A percentile compares a stretch with the other conserved stretches of the same genome.
phyloP scores from a whole-genome alignment of 2,329 filamentous ascomycete genomes.

The Verticillium tricorpus region DNA sequence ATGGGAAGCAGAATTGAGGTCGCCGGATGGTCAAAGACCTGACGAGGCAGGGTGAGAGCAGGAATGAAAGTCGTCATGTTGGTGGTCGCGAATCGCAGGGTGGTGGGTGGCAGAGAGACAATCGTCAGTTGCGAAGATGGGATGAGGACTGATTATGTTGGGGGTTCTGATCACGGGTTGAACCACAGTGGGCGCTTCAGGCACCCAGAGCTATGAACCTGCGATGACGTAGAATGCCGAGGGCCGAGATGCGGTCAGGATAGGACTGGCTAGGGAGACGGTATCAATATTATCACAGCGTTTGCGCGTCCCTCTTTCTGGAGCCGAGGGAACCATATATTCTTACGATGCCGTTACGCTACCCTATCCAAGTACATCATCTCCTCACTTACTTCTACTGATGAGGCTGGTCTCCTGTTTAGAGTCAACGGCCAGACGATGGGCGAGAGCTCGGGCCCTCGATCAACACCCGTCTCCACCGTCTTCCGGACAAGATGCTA shows the following conservation, averaged over 20 bases:
- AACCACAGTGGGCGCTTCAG: neutral
- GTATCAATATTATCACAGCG: neutral
- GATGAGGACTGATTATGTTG: neutral
- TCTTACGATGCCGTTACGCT: no score
- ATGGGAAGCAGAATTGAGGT: conserved; percentile 73
- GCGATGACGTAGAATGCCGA: neutral
- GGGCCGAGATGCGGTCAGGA: neutral
- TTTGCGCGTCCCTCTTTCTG: no score
- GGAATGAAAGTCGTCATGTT: conserved; percentile 77
- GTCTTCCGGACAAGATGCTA: neutral
- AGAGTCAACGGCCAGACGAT: no score
- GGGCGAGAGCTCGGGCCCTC: no score
- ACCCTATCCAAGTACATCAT: no score
- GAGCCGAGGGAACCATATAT: no score
- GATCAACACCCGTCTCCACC: no score
- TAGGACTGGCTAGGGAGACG: neutral
- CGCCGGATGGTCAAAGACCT: conserved; percentile 68
- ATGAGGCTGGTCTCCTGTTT: no score
- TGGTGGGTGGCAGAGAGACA: neutral
- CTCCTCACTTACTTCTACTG: no score
- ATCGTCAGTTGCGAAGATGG: neutral
- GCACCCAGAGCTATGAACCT: neutral
- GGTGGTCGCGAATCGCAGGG: conserved; percentile 4
- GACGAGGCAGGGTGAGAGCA: conserved; percentile 68
- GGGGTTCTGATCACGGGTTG: neutral